Base-by-base conservation (phyloP, 345 rosid genomes). In the Cardamine occulta region DNA sequence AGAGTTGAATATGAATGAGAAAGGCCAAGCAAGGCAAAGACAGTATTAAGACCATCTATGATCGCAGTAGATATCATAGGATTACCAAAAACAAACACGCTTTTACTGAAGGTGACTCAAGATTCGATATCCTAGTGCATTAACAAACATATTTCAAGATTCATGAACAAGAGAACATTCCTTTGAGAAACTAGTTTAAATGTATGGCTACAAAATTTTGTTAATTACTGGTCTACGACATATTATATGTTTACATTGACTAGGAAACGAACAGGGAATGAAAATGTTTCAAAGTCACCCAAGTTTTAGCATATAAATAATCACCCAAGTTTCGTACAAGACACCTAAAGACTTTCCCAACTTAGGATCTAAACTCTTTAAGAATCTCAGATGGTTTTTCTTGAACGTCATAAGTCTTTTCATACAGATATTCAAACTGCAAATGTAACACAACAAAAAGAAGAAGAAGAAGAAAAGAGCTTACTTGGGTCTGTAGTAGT, bases 401-500 rank as follows among this genome's bases (percentile, higher is more conserved):
- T 11, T 59, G 62, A 39, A 37, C 53, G 7, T 52, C 15, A 45
- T 9, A 49, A 24, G 39, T 68, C 39, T 42, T 53, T 13, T 21
- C 13, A 3, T 47, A 48, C 8, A 68, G 26, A 59, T 51, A 5
- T 24, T n/a, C 34, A 63, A 68, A 56, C 4, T 17, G 45, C 76
- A 51, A 82, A 69, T 34, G 0, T 8, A 40, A 28, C 8, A 28
- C 3, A 1, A 12, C 4, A 35, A 6, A 32, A 39, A n/a, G 29
- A 24, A 5, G 11, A 29, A 37, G 18, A 55, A 55, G 8, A 17
- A 29, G 44, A 57, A 1, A 10, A 17, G 56, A 73, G 7, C 98
- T 88, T 88, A 95, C 99, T 92, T 81, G 99, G 99, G 74, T 95
- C 94, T 6, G 93, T 86, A 56, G 97, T 89, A 64, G 99, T 95